Conservation (phyloP, 208 protist species). For the Acanthamoeba castellanii region DNA sequence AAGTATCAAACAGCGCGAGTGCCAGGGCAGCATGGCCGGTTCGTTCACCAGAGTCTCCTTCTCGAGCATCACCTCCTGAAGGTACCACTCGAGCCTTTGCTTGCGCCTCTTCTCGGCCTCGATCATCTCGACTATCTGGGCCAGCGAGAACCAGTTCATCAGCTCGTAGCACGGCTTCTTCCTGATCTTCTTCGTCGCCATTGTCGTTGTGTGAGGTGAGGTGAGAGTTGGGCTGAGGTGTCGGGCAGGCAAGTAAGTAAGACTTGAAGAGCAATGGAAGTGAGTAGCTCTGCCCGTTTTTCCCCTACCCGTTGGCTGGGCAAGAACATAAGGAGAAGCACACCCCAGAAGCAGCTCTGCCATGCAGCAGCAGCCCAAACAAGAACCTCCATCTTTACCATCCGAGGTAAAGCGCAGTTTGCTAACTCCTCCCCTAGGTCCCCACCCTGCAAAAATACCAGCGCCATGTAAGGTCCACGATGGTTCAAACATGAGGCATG, state of each 20-base stretch:
- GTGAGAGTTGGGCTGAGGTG: not conserved
- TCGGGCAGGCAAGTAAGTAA: not conserved
- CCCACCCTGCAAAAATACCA: too few species aligned
- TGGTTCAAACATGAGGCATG: too few species aligned
- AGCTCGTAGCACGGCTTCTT: not conserved
- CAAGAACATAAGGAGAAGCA: too few species aligned
- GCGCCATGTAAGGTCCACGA: too few species aligned
- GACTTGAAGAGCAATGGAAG: not conserved
- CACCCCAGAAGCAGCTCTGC: too few species aligned
- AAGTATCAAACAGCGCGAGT: not conserved
- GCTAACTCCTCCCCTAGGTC: too few species aligned
- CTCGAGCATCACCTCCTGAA: not conserved
- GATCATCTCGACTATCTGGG: not conserved
- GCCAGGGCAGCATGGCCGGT: not conserved
- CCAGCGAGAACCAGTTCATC: not conserved
- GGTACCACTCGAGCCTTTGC: slow-evolving; percentile 42
- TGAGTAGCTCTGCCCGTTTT: too few species aligned
- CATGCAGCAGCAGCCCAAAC: too few species aligned
- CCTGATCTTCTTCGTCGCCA: slow-evolving; percentile 10
- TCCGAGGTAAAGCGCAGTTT: too few species aligned
- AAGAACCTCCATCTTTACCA: too few species aligned
- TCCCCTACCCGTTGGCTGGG: too few species aligned
- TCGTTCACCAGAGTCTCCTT: not conserved
- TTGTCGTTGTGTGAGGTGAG: not conserved
- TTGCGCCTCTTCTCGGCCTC: slow-evolving; percentile 2